These are phyloP conservation scores for Carex cristatella DNA, from an alignment of 176 grass and related monocot genomes.

Conservation along the genomic window DNA sequence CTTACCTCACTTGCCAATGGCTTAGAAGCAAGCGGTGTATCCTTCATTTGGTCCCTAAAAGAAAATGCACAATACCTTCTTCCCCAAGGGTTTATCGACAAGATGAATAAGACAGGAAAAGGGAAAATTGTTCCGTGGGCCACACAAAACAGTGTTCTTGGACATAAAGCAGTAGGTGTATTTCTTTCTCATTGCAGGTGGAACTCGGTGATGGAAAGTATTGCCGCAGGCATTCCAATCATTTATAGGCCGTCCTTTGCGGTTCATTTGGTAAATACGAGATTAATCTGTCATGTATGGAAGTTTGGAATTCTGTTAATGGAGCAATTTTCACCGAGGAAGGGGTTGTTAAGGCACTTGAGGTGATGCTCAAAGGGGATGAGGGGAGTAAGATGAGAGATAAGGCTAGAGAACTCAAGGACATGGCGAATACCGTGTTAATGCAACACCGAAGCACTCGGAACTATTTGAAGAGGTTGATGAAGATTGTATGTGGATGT, in stretches of 20 bases:
- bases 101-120: neutral
- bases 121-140: conserved; percentile 28
- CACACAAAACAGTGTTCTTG: conserved; percentile 13
- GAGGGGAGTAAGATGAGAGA: conserved; percentile 20
- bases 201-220: conserved; percentile 31
- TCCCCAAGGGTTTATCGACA: conserved; percentile 16
- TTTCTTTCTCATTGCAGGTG: conserved; percentile 30
- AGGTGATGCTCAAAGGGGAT: conserved; percentile 3
- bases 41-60: conserved; percentile 34
- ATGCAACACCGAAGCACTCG: neutral
- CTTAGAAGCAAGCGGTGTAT: conserved; percentile 9
- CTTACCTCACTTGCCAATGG: conserved; percentile 20
- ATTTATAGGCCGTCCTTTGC: conserved; percentile 28
- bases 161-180: conserved; percentile 20
- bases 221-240: conserved; percentile 22
- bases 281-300: conserved; percentile 17
- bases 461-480: conserved; percentile 17
- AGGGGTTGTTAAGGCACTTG: neutral
- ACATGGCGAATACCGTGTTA: neutral
- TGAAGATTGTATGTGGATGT: conserved; percentile 23
- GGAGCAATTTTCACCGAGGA: conserved; percentile 12
- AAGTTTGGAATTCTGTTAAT: neutral
- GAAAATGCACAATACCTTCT: conserved; percentile 3
- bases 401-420: conserved; percentile 18
- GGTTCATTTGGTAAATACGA: conserved; percentile 27